Base-by-base conservation (phyloP, 306 rosid species). In the Malus asiatica region DNA sequence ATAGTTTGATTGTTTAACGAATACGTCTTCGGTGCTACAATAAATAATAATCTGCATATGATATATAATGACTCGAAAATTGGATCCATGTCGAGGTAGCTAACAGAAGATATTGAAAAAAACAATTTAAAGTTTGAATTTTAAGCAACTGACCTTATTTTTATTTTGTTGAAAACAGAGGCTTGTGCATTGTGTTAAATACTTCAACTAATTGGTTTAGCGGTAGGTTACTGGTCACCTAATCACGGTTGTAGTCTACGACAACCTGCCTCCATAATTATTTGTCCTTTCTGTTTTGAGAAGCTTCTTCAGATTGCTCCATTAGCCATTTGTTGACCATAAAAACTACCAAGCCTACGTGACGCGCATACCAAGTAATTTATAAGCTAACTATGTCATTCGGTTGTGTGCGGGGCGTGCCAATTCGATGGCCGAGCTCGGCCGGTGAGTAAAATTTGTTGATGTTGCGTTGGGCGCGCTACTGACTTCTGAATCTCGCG, bases 141-240 rank as follows among this genome's bases (percentile, higher is more conserved):
- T 60, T 45, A 74, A 16, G 22, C 74, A 70, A 5, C 18, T 60
- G n/a, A 25, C 14, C 19, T 25, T 42, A 20, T 25, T 25, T 19
- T n/a, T 9, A 57, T 57, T 42, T 40, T 18, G 33, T 68, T 44
- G 16, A 13, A 62, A 74, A 25, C 4, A 27, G 8, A 18, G 61
- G 30, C 45, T 16, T 23, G 13, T 63, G 44, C 68, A 63, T 27
- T 42, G 58, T 73, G 32, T 20, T 62, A 19, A 5, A n/a, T 4
- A 3, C 42, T 63, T 72, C 11, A 33, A 53, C 65, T 23, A 8
- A n/a, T 57, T 48, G 66, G 22, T 45, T 42, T 2, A 27, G 27
- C 1, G 74, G 71, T 75, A 52, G 82, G 74, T 71, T 68, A 60
- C 63, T 46, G 29, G 72, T 76, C 75, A 71, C 80, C 78, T n/a